Base-by-base conservation (phyloP, 2,329 filamentous ascomycete species). In the Fonsecaea pugnacius region DNA sequence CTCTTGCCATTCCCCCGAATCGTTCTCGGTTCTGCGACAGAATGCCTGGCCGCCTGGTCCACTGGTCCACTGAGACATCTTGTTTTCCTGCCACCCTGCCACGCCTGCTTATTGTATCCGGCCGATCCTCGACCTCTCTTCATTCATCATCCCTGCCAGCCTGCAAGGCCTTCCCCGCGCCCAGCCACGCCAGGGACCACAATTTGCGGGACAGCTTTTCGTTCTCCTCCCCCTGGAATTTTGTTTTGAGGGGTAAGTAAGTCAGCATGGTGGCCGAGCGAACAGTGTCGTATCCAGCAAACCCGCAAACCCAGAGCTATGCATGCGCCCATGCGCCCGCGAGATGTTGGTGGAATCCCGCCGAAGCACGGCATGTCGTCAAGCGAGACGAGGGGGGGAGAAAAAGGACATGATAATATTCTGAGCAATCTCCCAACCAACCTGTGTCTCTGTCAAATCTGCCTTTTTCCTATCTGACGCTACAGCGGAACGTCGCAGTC, bases 181-280 rank as follows among this genome's bases (percentile, higher is more conserved):
- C 48, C 32, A 48, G 36, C 10, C n/a, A 30, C 33, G 32, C 46
- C 32, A 43, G 36, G 24, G 27, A 24, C 35, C 53, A 60, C 57
- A 33, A 35, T 55, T 50, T 58, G 60, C 46, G 61, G 61, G 61
- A 58, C 61, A 63, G 32, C n/a, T 30, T 30, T 30, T 30, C 27
- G 27, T 30, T 30, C n/a, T 30, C 35, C 43, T 57, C 43, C 48
- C 43, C 52, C 52, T 4, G 27, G 4, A 5, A 5, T 30, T 30
- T 30, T 30, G 2, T 33, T 56, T 57, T 61, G 63, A 65, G 63
- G 63, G 63, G 63, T 65, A 65, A 65, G 46, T 53, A 54, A 30
- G 27, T 30, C 4, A 30, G 27, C 27, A 30, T 30, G 27, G 27
- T 30, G 27, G 27, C 4, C 27, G 27, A 30, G 27, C 27, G 27